phyloP scores from a whole-genome alignment of 1,284 basidiomycete genomes.

The Inonotus obliquus region DNA sequence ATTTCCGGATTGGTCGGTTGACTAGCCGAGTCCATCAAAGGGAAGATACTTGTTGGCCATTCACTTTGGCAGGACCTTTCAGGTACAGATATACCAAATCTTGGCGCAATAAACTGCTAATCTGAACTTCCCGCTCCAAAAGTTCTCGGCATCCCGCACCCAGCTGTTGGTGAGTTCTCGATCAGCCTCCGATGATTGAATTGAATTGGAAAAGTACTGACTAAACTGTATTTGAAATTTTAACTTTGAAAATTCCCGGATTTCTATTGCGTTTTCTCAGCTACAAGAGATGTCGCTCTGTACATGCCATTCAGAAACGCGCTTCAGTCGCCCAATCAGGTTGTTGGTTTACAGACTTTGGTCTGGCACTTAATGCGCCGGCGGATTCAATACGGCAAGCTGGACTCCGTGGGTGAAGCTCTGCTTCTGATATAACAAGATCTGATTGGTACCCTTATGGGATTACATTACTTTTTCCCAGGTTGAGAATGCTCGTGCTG shows the following conservation, averaged over 20 bases:
- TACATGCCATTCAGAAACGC: conserved; percentile 76
- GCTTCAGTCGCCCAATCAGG: conserved; percentile 56
- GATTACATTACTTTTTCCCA: conserved; percentile 27
- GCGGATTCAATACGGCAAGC: conserved; percentile 62
- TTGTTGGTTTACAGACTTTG: conserved; percentile 68
- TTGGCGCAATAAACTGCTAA: conserved; percentile 9
- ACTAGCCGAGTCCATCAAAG: conserved; percentile 50
- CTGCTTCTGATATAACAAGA: conserved; percentile 57
- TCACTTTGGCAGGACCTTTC: conserved; percentile 75
- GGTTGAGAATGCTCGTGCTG: conserved; percentile 74
- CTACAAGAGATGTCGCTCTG: conserved; percentile 74
- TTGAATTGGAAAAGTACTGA: conserved; percentile 2
- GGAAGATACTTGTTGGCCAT: conserved; percentile 69
- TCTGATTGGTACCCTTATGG: conserved; percentile 28
- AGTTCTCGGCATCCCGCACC: conserved; percentile 80
- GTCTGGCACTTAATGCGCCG: conserved; percentile 77
- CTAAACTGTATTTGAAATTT: conserved; percentile 8
- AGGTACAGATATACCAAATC: conserved; percentile 36
- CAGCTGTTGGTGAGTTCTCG: conserved; percentile 43
- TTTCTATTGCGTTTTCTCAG: conserved; percentile 16
- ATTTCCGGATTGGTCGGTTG: neutral
- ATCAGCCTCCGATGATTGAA: conserved; percentile 2
- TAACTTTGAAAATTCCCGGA: neutral
- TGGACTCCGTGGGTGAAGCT: conserved; percentile 59
- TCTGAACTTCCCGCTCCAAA: conserved; percentile 17